Evolutionary conservation across 2,329 filamentous ascomycete species (phyloP), one percentile per base, ranked within the genome.

Genomic region (Lecanosticta acicola): DNA sequence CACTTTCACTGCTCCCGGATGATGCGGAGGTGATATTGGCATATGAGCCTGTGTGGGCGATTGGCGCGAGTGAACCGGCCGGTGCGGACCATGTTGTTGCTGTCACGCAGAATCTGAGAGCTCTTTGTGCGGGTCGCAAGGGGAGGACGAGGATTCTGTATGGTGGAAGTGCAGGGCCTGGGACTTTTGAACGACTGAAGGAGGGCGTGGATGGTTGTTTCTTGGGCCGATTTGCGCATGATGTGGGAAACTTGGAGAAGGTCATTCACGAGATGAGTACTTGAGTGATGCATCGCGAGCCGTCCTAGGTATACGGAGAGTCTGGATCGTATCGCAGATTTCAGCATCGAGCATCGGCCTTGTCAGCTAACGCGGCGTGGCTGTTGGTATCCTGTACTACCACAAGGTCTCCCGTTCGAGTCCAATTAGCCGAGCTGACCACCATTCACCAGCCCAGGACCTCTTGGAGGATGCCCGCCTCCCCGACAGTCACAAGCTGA

Each of bases 11-110:
- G 0, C 70, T 91, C 5, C 75, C 81, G 0, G 71, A 71, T 9
- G 72, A 79, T 13, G 78, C 80, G 0, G 83, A 88, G 39, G 76
- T 93, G 3, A 78, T 91, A 4, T 75, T 94, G 46, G 87, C 87
- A 1, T 94, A 94, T 61, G 87, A 94, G 70, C 87, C 87, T 5
- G 86, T 93, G 1, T 94, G 87, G 87, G 87, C 87, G 1, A 94
- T 93, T 65, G 87, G 87, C 0, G 82, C 86, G 8, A 71, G 76
- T 1, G 72, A 83, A 59, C 87, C 87, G 2, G 87, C 87, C 0
- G 76, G 76, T 5, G 77, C 82, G 14, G 81, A 83, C 50, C 83
- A 94, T 61, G 84, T 94, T 0, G 76, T 83, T 3, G 76, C 73
- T 32, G 85, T 93, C 1, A 81, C 85, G 13, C 75, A 75, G 57